A percentile compares a stretch with the other conserved stretches of the same genome.
These are phyloP conservation scores for Nicotiana otophora DNA, from an alignment of 257 asterid species.

Conservation along the genomic window DNA sequence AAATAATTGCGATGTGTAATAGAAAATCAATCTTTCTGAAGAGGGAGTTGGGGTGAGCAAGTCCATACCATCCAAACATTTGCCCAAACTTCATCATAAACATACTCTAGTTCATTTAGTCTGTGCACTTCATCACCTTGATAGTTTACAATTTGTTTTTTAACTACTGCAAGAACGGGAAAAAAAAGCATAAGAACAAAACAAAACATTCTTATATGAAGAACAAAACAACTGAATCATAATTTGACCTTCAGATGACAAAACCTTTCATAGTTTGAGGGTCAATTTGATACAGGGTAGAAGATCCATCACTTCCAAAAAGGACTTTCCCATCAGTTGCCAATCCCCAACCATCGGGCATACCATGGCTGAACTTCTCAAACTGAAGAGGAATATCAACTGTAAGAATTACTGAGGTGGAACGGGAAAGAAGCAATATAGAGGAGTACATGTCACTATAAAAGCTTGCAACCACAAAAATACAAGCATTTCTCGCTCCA, in stretches of 20 bases:
- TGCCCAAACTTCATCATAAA: conserved; percentile 94
- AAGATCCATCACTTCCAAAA: conserved; percentile 90
- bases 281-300: conserved; percentile 70
- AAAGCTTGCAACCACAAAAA: neutral
- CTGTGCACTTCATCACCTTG: conserved; percentile 68
- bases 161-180: conserved; percentile 41
- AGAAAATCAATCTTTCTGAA: neutral
- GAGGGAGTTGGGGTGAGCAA: neutral
- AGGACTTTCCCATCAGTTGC: conserved; percentile 75
- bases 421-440: neutral
- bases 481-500: neutral
- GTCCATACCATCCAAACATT: conserved; percentile 70
- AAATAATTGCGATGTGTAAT: neutral
- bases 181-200: neutral
- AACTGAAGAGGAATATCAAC: conserved; percentile 37
- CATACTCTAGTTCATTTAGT: conserved; percentile 85
- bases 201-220: neutral
- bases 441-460: neutral
- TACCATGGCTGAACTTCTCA: conserved; percentile 50
- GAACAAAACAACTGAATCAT: neutral
- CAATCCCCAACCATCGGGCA: conserved; percentile 99
- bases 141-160: conserved; percentile 56
- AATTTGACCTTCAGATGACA: conserved; percentile 16
- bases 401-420: neutral
- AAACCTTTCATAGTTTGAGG: conserved; percentile 71